Conservation (phyloP, 164 flowering plant species). For the Houttuynia cordata region DNA sequence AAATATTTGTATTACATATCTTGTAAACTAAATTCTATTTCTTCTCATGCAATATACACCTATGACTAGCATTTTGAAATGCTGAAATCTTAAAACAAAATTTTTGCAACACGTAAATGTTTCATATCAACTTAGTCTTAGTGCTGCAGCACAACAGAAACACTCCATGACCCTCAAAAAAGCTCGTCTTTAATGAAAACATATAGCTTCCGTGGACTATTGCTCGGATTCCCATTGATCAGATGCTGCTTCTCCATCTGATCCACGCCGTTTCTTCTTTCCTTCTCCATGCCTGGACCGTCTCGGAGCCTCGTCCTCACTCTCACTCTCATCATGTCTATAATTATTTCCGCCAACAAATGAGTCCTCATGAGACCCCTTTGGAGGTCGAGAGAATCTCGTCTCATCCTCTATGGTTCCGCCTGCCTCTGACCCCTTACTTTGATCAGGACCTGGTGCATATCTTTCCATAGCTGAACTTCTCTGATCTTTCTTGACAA, state of each 20-base stretch:
- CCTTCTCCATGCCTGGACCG: conserved; percentile 90
- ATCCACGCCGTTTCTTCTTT: conserved; percentile 55
- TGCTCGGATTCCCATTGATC: conserved; percentile 3
- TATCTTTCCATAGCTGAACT: conserved; percentile 30
- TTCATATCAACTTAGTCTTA: no score
- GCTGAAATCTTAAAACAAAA: no score
- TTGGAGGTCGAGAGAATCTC: conserved; percentile 29
- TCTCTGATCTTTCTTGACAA: conserved; percentile 49
- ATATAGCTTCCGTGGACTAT: no score
- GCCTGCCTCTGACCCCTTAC: conserved; percentile 36
- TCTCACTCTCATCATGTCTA: conserved; percentile 76
- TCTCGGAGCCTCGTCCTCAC: conserved; percentile 97
- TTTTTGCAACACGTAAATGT: no score
- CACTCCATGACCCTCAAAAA: no score
- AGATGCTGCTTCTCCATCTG: conserved; percentile 18
- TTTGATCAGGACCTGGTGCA: conserved; percentile 33
- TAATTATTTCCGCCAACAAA: conserved; percentile 35
- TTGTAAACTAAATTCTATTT: no score
- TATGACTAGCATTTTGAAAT: no score
- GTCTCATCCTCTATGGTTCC: conserved; percentile 32
- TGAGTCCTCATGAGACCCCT: conserved; percentile 32
- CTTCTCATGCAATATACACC: no score
- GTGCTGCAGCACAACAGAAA: no score
- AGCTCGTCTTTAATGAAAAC: no score
- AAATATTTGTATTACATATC: no score